phyloP scores from a whole-genome alignment of 768 basidiomycete species.

The Hericium erinaceus region DNA sequence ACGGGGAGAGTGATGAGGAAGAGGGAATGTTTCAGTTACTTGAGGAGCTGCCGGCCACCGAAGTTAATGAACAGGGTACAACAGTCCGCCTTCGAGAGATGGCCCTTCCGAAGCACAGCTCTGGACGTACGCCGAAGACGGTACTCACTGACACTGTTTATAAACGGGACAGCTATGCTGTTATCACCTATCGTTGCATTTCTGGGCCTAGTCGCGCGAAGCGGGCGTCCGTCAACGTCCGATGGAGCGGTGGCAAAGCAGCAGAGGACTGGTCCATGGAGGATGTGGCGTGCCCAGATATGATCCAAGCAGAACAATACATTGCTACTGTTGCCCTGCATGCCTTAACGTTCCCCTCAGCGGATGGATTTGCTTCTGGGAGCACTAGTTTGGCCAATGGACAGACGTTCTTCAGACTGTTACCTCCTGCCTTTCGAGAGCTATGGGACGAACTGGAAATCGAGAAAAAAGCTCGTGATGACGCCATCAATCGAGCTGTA shows the following conservation, averaged over 20 bases:
- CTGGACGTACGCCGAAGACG: slow-evolving; percentile 71
- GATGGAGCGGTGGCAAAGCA: slow-evolving; percentile 56
- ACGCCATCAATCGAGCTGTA: slow-evolving; percentile 51
- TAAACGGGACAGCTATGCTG: slow-evolving; percentile 68
- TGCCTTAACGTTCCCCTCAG: slow-evolving; percentile 54
- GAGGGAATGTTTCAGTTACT: slow-evolving; percentile 69
- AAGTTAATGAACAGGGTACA: slow-evolving; percentile 44
- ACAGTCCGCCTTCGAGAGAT: slow-evolving; percentile 58
- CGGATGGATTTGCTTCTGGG: slow-evolving; percentile 56
- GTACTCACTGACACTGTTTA: slow-evolving; percentile 59
- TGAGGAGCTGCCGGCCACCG: slow-evolving; percentile 51
- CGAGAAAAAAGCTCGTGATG: slow-evolving; percentile 49
- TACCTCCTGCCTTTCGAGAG: slow-evolving; percentile 80
- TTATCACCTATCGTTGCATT: slow-evolving; percentile 53
- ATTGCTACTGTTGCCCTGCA: slow-evolving; percentile 82
- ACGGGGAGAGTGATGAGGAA: slow-evolving; percentile 36
- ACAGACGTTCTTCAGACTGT: slow-evolving; percentile 60
- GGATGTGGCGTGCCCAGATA: slow-evolving; percentile 71
- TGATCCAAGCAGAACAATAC: slow-evolving; percentile 81
- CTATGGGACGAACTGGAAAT: slow-evolving; percentile 87
- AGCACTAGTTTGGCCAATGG: slow-evolving; percentile 34
- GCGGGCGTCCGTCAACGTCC: slow-evolving; percentile 61
- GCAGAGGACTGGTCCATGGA: slow-evolving; percentile 70
- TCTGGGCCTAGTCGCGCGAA: slow-evolving; percentile 69
- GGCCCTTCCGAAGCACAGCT: slow-evolving; percentile 75